These are phyloP conservation scores for Zizania palustris DNA, from an alignment of 202 grass and related monocot genomes.

Conservation along the genomic window DNA sequence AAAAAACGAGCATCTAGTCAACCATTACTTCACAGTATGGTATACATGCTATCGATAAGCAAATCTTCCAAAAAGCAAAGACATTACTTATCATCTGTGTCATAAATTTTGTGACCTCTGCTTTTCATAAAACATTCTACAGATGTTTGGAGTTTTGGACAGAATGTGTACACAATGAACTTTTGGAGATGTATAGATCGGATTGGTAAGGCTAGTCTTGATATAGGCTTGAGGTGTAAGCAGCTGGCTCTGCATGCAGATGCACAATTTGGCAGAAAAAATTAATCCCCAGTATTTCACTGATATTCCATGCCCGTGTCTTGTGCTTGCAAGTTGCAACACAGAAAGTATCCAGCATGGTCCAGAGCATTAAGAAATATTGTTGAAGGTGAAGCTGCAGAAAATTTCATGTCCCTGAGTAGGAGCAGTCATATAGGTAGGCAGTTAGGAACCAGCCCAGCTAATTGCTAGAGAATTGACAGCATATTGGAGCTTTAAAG, in stretches of 20 bases:
- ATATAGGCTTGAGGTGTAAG: constrained; percentile 5
- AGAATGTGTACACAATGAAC: constrained; percentile 31
- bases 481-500: constrained; percentile 5
- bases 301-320: constrained; percentile 10
- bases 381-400: constrained; percentile 4
- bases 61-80: constrained; percentile 11
- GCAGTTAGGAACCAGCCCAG: constrained; percentile 25
- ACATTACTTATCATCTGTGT: constrained; percentile 5
- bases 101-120: constrained; percentile 16
- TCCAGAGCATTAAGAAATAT: constrained; percentile 25
- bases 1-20: not conserved
- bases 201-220: constrained; percentile 39
- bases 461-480: constrained; percentile 28
- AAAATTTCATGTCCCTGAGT: constrained; percentile 18
- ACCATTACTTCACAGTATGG: not conserved
- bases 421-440: constrained; percentile 3
- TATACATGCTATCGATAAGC: constrained; percentile 6
- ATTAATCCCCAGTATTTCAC: not conserved
- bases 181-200: constrained; percentile 37
- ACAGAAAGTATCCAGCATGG: not conserved
- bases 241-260: constrained; percentile 32
- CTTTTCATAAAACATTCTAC: constrained; percentile 39
- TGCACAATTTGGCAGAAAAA: constrained; percentile 16
- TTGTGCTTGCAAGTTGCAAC: constrained; percentile 26
- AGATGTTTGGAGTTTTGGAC: constrained; percentile 34